Evolutionary conservation across 2,329 filamentous ascomycete species (phyloP), one percentile per base, ranked within the genome.

Genomic region (Xylaria sp.): DNA sequence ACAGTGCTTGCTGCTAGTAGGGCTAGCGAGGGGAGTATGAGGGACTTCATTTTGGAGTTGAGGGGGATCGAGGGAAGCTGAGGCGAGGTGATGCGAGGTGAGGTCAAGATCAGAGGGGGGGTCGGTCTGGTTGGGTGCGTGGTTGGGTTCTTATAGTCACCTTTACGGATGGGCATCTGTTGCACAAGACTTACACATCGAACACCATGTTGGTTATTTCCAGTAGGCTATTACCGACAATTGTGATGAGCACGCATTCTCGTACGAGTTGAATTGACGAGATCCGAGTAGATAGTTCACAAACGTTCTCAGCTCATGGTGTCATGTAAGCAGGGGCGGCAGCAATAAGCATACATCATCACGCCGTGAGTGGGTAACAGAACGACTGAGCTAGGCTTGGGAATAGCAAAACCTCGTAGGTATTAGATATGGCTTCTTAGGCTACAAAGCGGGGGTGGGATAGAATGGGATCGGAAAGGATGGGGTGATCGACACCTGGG

Each of bases 11-110:
- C 57, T n/a, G 61, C 64, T 2, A 72, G 48, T 8, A 72, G 51
- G n/a, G 62, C 69, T 3, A 73, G 55, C 19, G 69, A 59, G 50
- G 55, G 11, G 50, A 63, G 53, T 21, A 62, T 54, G 36, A 61
- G 48, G 12, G 55, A 60, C 53, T 65, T 69, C 71, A 68, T 72
- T 58, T 36, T 55, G 53, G 30, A 17, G 19, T 4, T 48, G 19
- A 30, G 19, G 12, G 34, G 42, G 42, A 2, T 56, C 2, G 14
- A 14, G 17, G 39, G 9, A 17, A 42, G 14, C 1, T 17, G 39
- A 42, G 11, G 39, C 11, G 34, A 36, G 34, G 34, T 36, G 34
- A 27, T 2, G 24, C 30, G 57, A 21, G 5, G 54, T 24, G 30
- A 32, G 8, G 54, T 8, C 3, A 48, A 42, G 8, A 45, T 14